Evolutionary conservation across 441 rosid species (phyloP), one percentile per base, ranked within the genome.

Genomic region (Biscutella laevigata): DNA sequence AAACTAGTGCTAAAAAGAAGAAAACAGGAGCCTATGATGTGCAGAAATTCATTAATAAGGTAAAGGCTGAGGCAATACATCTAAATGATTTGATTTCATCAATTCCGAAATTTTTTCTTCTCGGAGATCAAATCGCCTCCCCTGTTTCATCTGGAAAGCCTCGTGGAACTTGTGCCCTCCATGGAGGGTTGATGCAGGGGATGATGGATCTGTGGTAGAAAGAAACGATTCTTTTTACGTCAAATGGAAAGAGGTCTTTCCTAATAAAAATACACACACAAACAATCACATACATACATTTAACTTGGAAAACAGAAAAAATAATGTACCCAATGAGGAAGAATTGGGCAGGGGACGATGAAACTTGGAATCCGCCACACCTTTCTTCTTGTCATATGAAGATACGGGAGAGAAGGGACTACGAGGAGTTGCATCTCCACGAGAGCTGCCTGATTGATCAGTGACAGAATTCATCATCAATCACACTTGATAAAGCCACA

Each of bases 41-140:
- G 24, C 13, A 25, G 3, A 56, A 20, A 15, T 36, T 44, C 9
- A 43, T 33, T 4, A 32, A 16, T 2, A 64, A 55, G 50, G 61
- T 41, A 25, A 27, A 44, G 25, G 47, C 39, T 73, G 10, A 42
- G 26, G 50, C 39, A 74, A 44, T 76, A 83, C 99, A 71, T 89
- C 96, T 64, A 94, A 62, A 37, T 76, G 73, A 53, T 71, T 86
- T 37, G 92, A 80, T 68, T 76, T 83, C 81, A 81, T 80, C 83
- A 88, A 71, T 49, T 88, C 97, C 3, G 89, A 73, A 38, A 88
- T 76, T 64, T 81, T 86, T 29, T 84, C 70, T 1, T 80, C 80
- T 17, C 85, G 79, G 59, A 81, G 91, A 68, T 91, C 94, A 53
- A 64, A 81, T 1, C 77, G 61, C 13, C 83, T n/a, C n/a, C n/a